Evolutionary conservation across 805 yeast species (phyloP).

Genomic region (Saccharomycopsis sp.): DNA sequence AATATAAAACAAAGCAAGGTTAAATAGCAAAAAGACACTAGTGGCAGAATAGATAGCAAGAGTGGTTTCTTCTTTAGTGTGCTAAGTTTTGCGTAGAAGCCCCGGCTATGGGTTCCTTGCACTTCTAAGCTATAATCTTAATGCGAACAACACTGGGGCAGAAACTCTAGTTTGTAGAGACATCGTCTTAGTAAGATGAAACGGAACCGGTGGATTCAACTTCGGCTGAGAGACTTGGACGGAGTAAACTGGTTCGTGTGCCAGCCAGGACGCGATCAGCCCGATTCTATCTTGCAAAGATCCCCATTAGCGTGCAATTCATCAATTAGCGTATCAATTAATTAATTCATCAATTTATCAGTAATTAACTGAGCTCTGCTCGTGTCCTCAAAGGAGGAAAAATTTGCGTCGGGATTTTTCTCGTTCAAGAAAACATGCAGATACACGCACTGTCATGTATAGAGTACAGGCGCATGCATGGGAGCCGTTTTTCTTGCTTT

Average conservation of each 20-base stretch:
- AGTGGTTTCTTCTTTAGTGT: background rate
- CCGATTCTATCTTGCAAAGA: background rate
- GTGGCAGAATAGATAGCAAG: background rate
- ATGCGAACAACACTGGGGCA: background rate
- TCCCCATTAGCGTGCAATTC: background rate
- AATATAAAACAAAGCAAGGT: background rate
- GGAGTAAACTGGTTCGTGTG: no score
- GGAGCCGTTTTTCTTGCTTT: background rate
- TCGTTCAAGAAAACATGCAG: background rate
- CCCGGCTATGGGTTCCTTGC: background rate
- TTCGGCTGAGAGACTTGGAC: no score
- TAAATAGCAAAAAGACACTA: background rate
- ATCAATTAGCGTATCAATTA: background rate
- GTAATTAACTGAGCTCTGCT: background rate
- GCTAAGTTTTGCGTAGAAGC: background rate
- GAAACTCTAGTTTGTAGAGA: background rate
- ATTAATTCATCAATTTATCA: no score
- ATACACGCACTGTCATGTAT: background rate
- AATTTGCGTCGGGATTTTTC: background rate
- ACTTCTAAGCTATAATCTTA: background rate
- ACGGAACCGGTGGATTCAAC: background rate
- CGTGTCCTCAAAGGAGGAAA: background rate
- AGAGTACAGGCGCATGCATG: background rate
- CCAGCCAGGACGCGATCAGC: no score
- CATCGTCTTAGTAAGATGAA: background rate